phyloP scores from a whole-genome alignment of 2,329 filamentous ascomycete genomes.

The Geoglossum cookeanum region DNA sequence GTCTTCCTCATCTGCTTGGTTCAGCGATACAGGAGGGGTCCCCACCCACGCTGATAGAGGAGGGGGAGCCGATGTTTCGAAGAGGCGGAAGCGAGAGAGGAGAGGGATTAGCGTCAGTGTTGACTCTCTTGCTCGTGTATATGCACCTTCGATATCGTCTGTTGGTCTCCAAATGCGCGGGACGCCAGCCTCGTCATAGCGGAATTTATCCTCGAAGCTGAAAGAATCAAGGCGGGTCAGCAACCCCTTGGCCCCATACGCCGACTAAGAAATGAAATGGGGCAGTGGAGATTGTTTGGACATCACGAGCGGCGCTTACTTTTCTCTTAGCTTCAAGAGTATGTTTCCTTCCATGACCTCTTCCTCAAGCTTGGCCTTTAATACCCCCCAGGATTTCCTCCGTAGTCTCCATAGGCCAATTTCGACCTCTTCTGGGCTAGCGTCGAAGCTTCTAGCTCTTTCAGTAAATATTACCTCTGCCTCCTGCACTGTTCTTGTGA shows the following conservation, averaged over 20 bases:
- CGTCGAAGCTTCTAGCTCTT: constrained; percentile 82
- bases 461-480: constrained; percentile 75
- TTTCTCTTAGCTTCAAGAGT: constrained; percentile 83
- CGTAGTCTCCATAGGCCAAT: constrained; percentile 83
- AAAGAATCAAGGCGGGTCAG: not conserved
- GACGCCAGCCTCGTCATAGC: constrained; percentile 87
- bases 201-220: constrained; percentile 90
- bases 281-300: not conserved
- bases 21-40: constrained; percentile 50
- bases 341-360: constrained; percentile 98
- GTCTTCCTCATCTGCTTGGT: constrained; percentile 77
- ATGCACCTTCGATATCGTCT: constrained; percentile 92
- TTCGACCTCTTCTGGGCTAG: constrained; percentile 75
- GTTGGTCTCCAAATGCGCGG: constrained; percentile 91
- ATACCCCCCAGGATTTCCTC: constrained; percentile 83
- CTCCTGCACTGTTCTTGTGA: constrained; percentile 63
- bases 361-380: constrained; percentile 82
- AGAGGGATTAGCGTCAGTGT: constrained; percentile 82
- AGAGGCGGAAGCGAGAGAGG: constrained; percentile 64
- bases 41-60: constrained; percentile 77
- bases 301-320: constrained; percentile 20
- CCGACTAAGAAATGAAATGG: not conserved
- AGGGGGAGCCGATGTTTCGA: constrained; percentile 53
- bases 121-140: constrained; percentile 80
- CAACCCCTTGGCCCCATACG: not conserved